Evolutionary conservation across 805 yeast species (phyloP).

Genomic region (Teunomyces lycoperdinae): DNA sequence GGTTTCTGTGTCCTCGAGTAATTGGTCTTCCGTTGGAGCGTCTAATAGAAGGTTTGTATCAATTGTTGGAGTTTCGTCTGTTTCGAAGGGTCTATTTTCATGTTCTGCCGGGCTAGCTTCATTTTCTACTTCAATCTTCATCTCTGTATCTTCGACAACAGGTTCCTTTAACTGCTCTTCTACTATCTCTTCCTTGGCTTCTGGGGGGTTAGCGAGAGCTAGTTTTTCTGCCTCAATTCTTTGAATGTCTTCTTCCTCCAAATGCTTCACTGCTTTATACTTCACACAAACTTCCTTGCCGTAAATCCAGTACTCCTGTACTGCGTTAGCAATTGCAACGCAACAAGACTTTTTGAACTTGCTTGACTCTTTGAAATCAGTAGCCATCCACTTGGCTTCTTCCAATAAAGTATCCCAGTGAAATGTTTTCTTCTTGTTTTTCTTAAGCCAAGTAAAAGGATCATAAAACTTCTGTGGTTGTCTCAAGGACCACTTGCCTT

Average conservation of each 20-base stretch:
- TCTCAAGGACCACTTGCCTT: slow-evolving; percentile 85
- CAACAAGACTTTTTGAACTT: slow-evolving; percentile 72
- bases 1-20: neutral
- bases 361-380: slow-evolving; percentile 68
- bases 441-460: slow-evolving; percentile 46
- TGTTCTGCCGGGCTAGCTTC: slow-evolving; percentile 4
- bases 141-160: neutral
- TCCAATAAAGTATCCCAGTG: slow-evolving; percentile 74
- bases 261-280: slow-evolving; percentile 40
- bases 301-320: slow-evolving; percentile 72
- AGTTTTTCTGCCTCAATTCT: slow-evolving; percentile 1
- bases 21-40: slow-evolving; percentile 7
- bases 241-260: slow-evolving; percentile 10
- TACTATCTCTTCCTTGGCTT: neutral
- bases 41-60: slow-evolving; percentile 34
- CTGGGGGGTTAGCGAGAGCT: neutral
- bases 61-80: slow-evolving; percentile 19
- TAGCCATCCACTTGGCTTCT: slow-evolving; percentile 83
- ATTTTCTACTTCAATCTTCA: neutral
- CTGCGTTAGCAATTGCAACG: slow-evolving; percentile 64
- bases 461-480: slow-evolving; percentile 75
- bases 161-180: slow-evolving; percentile 1
- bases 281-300: slow-evolving; percentile 68
- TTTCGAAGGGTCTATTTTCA: slow-evolving; percentile 4
- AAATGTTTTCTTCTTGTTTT: slow-evolving; percentile 33